A percentile compares a stretch with the other conserved stretches of the same genome.
Conservation (phyloP, 108 stramenopile species). For the Pseudonitzschia pungens region DNA sequence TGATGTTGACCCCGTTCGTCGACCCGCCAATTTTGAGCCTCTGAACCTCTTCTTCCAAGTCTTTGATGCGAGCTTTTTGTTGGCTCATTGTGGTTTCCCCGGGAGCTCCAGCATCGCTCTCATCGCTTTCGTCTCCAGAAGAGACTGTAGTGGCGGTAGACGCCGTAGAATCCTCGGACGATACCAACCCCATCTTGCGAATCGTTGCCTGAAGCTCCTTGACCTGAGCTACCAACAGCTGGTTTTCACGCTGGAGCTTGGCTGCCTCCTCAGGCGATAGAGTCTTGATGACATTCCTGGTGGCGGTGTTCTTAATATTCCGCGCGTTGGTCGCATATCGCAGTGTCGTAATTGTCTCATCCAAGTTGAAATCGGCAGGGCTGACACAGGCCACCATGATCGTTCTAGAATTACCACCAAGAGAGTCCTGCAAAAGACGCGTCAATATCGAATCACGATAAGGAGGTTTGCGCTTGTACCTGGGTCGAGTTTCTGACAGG, state of each 20-base stretch:
- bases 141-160: constrained; percentile 14
- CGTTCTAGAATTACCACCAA: constrained; percentile 92
- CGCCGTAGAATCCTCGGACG: not conserved
- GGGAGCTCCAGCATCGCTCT: constrained; percentile 6
- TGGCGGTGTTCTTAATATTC: constrained; percentile 94
- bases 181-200: constrained; percentile 25
- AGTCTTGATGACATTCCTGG: constrained; percentile 68
- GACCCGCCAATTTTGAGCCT: constrained; percentile 7
- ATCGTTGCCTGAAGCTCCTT: constrained; percentile 56
- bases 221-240: constrained; percentile 56
- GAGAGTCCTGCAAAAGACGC: constrained; percentile 84
- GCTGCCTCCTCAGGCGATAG: constrained; percentile 73
- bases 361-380: constrained; percentile 93
- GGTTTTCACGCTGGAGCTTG: constrained; percentile 75
- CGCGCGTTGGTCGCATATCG: constrained; percentile 92
- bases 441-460: constrained; percentile 93
- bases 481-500: constrained; percentile 67
- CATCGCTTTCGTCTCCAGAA: not conserved
- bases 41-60: constrained; percentile 35
- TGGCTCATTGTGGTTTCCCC: constrained; percentile 21
- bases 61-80: constrained; percentile 25
- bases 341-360: constrained; percentile 90
- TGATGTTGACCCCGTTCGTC: not conserved
- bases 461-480: constrained; percentile 61
- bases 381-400: constrained; percentile 93